Conservation (phyloP, 331 rosid species). For the Malus hybrid region DNA sequence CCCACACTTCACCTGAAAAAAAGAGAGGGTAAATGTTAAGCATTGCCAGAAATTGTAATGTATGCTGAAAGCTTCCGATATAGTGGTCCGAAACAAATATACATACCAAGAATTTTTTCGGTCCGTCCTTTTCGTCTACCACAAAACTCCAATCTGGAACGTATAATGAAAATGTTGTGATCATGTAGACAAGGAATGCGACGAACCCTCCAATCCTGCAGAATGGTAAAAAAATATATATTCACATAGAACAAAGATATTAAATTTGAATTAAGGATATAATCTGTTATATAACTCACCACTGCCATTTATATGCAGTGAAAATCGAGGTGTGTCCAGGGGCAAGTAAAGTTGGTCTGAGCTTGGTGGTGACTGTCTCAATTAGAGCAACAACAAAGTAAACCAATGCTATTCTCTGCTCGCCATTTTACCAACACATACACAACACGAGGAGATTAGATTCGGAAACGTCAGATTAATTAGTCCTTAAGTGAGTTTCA, state of each 20-base stretch:
- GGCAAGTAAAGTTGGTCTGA: constrained; percentile 47
- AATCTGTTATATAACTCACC: constrained; percentile 30
- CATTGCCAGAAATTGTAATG: neutral
- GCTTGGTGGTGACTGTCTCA: constrained; percentile 61
- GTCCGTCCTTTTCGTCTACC: neutral
- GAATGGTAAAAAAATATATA: neutral
- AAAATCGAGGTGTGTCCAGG: constrained; percentile 52
- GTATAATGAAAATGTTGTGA: constrained; percentile 55
- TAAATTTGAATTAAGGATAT: neutral
- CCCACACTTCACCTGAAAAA: constrained; percentile 56
- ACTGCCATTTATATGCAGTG: constrained; percentile 76
- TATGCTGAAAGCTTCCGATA: neutral
- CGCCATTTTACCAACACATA: neutral
- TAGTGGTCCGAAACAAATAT: neutral
- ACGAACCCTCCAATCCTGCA: constrained; percentile 70
- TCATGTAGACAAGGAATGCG: constrained; percentile 53
- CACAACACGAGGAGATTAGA: neutral
- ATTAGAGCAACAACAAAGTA: constrained; percentile 61
- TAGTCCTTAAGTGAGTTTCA: neutral
- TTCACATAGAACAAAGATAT: neutral
- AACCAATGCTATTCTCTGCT: constrained; percentile 81
- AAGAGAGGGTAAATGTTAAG: neutral
- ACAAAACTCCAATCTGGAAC: constrained; percentile 82
- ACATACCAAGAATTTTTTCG: constrained; percentile 39
- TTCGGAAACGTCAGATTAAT: neutral